Conservation (phyloP, 257 asterid genomes). For the Apocynum venetum region DNA sequence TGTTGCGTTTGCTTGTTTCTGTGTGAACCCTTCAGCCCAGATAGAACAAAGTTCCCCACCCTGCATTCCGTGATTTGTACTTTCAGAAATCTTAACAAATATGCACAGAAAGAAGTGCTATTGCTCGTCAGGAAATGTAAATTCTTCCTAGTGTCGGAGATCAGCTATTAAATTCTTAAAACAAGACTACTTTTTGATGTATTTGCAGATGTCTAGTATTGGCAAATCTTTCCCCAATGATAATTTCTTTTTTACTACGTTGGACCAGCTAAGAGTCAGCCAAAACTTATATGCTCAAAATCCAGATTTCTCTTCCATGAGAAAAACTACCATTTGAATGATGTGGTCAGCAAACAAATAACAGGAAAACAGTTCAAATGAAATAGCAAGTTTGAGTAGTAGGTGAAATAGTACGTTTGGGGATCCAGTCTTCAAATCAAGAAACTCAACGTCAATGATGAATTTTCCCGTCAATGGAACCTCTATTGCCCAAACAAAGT, state of each 20-base stretch:
- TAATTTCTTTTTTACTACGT: not conserved
- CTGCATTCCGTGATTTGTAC: constrained; percentile 28
- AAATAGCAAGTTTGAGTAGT: not conserved
- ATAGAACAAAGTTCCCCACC: constrained; percentile 61
- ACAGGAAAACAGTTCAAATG: not conserved
- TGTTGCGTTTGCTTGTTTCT: constrained; percentile 39
- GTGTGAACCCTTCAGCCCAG: constrained; percentile 51
- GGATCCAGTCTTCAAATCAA: constrained; percentile 72
- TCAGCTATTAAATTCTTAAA: not conserved
- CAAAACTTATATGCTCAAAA: not conserved
- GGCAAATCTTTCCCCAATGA: not conserved
- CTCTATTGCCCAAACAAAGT: constrained; percentile 74
- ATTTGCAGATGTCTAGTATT: not conserved
- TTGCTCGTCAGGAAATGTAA: not conserved
- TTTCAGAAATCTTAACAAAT: not conserved
- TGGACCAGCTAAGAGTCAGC: constrained; percentile 1
- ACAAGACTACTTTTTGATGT: not conserved
- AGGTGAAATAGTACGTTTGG: constrained; percentile 44
- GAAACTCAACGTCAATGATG: constrained; percentile 89
- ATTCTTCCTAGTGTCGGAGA: not conserved
- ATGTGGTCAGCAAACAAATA: constrained; percentile 1
- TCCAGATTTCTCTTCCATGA: not conserved
- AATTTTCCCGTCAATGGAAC: constrained; percentile 77
- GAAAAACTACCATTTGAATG: not conserved
- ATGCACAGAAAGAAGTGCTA: not conserved